Conservation (phyloP, 2,329 filamentous ascomycete species). For the Aspergillus neotritici region DNA sequence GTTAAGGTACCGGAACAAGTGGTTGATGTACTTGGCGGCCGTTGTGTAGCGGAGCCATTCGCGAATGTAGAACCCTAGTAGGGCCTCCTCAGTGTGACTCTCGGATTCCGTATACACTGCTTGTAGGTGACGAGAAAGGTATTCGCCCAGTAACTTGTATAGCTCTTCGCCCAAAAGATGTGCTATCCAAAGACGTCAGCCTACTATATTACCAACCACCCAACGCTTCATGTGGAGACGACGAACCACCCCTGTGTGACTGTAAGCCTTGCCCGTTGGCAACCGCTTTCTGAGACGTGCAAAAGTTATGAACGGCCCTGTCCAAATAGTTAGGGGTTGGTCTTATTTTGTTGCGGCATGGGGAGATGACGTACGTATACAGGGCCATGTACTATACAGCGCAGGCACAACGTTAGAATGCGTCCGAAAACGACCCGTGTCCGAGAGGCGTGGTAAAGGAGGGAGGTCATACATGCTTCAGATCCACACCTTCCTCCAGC, state of each 20-base stretch:
- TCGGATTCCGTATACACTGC: constrained; percentile 66
- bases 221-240: background rate
- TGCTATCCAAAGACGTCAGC: constrained; percentile 49
- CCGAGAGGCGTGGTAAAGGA: background rate
- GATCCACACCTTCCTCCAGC: constrained; percentile 85
- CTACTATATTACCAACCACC: background rate
- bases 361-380: constrained; percentile 61
- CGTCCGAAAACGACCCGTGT: constrained; percentile 2
- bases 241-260: constrained; percentile 66
- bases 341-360: background rate
- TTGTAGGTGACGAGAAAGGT: constrained; percentile 72
- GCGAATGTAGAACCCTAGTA: constrained; percentile 87
- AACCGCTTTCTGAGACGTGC: constrained; percentile 91
- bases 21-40: constrained; percentile 94
- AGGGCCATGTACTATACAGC: constrained; percentile 77
- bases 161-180: constrained; percentile 94
- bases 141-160: constrained; percentile 83
- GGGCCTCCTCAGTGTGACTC: constrained; percentile 78
- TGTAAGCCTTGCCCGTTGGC: constrained; percentile 48
- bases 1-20: constrained; percentile 93
- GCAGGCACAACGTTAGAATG: constrained; percentile 13
- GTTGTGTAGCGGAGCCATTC: constrained; percentile 96
- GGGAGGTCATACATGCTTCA: constrained; percentile 63
- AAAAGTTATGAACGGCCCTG: constrained; percentile 95
- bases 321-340: constrained; percentile 9